Conservation (phyloP, 495 filamentous ascomycete genomes). For the Penicillium flavigenum region DNA sequence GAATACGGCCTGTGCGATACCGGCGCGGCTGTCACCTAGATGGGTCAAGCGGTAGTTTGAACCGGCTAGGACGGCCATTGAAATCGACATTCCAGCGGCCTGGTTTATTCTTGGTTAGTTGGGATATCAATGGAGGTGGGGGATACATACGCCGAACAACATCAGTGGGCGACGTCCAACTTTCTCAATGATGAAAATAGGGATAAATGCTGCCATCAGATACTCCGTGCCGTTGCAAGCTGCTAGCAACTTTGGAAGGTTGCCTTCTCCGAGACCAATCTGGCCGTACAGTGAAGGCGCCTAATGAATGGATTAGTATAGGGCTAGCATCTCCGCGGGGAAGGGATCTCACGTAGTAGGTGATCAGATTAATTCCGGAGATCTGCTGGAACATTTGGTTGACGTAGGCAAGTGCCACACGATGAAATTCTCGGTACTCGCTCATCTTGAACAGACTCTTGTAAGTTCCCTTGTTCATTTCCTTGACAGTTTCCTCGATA, state of each 20-base stretch:
- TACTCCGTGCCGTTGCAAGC: slow-evolving; percentile 68
- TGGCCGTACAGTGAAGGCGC: slow-evolving; percentile 30
- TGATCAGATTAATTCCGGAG: slow-evolving; percentile 69
- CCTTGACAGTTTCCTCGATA: slow-evolving; percentile 65
- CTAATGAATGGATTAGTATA: slow-evolving; percentile 39
- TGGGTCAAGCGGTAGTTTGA: slow-evolving; percentile 37
- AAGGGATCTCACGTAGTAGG: slow-evolving; percentile 61
- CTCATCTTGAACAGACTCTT: slow-evolving; percentile 50
- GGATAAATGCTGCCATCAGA: slow-evolving; percentile 64
- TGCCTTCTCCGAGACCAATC: slow-evolving; percentile 49
- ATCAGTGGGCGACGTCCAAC: slow-evolving; percentile 65
- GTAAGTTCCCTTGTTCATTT: slow-evolving; percentile 60
- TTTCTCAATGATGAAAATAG: slow-evolving; percentile 63
- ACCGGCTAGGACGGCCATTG: slow-evolving; percentile 59
- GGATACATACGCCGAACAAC: slow-evolving; percentile 54
- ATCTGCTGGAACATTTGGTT: slow-evolving; percentile 57
- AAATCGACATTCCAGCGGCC: slow-evolving; percentile 56
- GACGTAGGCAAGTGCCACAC: slow-evolving; percentile 59
- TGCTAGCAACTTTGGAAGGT: slow-evolving; percentile 34
- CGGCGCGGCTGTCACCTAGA: slow-evolving; percentile 36
- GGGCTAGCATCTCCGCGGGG: slow-evolving; percentile 5
- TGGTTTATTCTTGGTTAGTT: slow-evolving; percentile 7
- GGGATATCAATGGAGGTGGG: background rate
- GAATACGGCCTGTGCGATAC: slow-evolving; percentile 45
- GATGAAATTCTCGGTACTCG: slow-evolving; percentile 64